A percentile compares a stretch with the other conserved stretches of the same genome.
Evolutionary conservation across 2,329 filamentous ascomycete species (phyloP).

Genomic region (Didymosphaeria variabile): DNA sequence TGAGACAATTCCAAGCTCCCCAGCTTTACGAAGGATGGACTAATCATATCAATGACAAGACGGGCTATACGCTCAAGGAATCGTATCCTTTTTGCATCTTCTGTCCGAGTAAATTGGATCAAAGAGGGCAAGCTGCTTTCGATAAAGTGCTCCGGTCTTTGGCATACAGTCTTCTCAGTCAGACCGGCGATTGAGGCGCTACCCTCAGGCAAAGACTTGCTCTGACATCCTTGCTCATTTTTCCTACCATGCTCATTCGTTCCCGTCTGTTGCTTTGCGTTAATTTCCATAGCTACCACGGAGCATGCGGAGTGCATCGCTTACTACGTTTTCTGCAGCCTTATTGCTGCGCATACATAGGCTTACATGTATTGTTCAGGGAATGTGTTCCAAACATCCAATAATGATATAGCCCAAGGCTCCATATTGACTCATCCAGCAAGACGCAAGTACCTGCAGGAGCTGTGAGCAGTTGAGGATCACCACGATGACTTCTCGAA

Average conservation of each 20-base stretch:
- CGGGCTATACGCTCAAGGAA: too few species aligned
- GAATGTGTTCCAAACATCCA: background rate
- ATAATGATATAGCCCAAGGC: background rate
- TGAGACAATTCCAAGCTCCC: too few species aligned
- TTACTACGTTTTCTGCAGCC: background rate
- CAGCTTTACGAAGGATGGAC: too few species aligned
- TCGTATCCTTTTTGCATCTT: too few species aligned
- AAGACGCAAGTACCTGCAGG: background rate
- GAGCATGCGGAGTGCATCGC: background rate
- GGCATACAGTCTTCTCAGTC: background rate
- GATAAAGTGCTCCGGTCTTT: too few species aligned
- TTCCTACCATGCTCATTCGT: background rate
- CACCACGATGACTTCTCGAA: background rate
- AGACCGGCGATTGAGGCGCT: background rate
- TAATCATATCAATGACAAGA: too few species aligned
- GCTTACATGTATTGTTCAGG: background rate
- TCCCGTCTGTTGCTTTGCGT: background rate
- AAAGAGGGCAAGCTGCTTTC: too few species aligned
- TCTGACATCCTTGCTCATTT: background rate
- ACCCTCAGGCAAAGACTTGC: background rate
- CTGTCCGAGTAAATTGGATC: too few species aligned
- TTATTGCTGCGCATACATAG: background rate
- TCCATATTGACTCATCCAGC: slow-evolving; percentile 13
- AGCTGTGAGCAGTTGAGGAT: background rate
- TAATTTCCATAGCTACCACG: background rate